These are phyloP conservation scores for Pulveroboletus ravenelii DNA, from an alignment of 768 basidiomycete species.

Conservation along the genomic window DNA sequence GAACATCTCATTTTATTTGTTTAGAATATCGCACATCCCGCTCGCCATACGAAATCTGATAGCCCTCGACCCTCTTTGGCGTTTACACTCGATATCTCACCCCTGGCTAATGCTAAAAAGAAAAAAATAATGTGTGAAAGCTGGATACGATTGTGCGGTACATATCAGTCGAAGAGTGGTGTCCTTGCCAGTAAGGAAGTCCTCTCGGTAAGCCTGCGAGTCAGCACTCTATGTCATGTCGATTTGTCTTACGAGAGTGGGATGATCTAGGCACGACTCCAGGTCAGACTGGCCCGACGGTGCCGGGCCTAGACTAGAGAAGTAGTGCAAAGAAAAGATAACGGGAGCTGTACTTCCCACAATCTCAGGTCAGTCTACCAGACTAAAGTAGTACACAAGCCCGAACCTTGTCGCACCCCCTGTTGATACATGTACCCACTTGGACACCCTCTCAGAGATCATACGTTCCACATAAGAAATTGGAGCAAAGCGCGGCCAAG, in stretches of 20 bases:
- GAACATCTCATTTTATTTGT: neutral
- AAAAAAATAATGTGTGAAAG: constrained; percentile 72
- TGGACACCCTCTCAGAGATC: constrained; percentile 79
- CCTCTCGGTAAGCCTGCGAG: constrained; percentile 48
- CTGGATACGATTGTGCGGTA: constrained; percentile 82
- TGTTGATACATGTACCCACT: constrained; percentile 93
- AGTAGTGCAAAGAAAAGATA: neutral
- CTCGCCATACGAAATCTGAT: constrained; percentile 78
- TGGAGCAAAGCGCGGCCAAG: constrained; percentile 77
- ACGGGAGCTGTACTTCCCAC: too few species aligned
- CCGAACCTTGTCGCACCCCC: too few species aligned
- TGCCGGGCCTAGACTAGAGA: constrained; percentile 27
- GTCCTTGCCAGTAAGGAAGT: constrained; percentile 56
- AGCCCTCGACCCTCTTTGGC: constrained; percentile 38
- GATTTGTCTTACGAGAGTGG: neutral
- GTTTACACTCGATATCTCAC: constrained; percentile 37
- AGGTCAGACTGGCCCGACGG: constrained; percentile 21
- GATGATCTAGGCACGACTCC: constrained; percentile 42
- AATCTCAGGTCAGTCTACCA: too few species aligned
- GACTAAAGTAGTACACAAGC: too few species aligned
- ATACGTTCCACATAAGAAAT: constrained; percentile 94
- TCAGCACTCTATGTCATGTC: neutral
- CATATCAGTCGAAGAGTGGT: constrained; percentile 73
- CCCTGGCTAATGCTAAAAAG: constrained; percentile 71
- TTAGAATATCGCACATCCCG: constrained; percentile 68